Conservation (phyloP, 2,329 filamentous ascomycete genomes). For the Cercospora zeae-maydis region DNA sequence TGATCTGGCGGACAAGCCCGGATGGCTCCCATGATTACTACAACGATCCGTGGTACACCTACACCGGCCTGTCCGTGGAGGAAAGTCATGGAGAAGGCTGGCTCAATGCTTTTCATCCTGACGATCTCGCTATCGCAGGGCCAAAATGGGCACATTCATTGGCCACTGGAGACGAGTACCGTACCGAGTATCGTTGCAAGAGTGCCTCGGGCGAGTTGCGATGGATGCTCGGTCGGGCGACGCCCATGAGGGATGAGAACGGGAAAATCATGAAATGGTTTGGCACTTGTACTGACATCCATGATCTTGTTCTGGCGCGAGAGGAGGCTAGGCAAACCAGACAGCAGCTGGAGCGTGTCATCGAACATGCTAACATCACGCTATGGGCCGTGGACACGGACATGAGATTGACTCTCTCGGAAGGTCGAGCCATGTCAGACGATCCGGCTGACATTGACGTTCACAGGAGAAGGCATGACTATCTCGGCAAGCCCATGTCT, state of each 20-base stretch:
- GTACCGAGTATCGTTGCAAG: conserved; percentile 66
- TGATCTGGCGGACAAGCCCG: conserved; percentile 67
- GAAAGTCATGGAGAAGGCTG: conserved; percentile 62
- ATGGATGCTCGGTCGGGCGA: conserved; percentile 73
- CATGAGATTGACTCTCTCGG: conserved; percentile 62
- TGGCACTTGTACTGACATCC: conserved; percentile 75
- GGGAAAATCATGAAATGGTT: conserved; percentile 75
- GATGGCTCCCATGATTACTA: conserved; percentile 70
- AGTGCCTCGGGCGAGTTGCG: conserved; percentile 67
- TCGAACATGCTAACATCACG: conserved; percentile 70
- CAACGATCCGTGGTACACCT: conserved; percentile 71
- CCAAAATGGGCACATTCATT: conserved; percentile 61
- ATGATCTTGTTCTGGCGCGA: conserved; percentile 68
- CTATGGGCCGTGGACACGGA: conserved; percentile 68
- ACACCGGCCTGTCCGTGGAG: conserved; percentile 64
- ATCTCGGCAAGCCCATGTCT: conserved; percentile 60
- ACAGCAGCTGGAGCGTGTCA: conserved; percentile 69
- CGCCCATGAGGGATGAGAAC: conserved; percentile 61
- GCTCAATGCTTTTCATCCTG: conserved; percentile 64
- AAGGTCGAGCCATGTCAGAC: conserved; percentile 53
- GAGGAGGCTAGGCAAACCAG: conserved; percentile 62
- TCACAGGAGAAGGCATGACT: conserved; percentile 17
- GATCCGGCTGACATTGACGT: conserved; percentile 9
- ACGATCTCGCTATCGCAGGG: conserved; percentile 59
- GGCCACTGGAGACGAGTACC: conserved; percentile 64